Percentiles rank a stretch among this genome's conserved stretches.
Conservation (phyloP, 805 yeast species). For the Jamesozyma rosinii region DNA sequence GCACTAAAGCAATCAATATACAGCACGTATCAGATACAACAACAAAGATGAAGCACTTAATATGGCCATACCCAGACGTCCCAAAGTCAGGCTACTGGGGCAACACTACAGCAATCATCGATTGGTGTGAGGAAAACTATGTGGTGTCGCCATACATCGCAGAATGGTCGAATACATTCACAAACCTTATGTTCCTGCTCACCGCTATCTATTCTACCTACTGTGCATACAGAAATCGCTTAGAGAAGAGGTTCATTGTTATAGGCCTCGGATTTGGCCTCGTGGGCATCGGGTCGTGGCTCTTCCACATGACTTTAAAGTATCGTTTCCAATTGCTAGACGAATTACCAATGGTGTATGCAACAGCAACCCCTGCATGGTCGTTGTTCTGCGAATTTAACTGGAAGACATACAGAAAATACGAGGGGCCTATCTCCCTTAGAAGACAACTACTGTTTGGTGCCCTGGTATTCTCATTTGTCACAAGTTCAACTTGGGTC, state of each 20-base stretch:
- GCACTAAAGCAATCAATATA: too few relatives aligned
- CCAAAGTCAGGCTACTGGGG: constrained; percentile 69
- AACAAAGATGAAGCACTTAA: constrained; percentile 6
- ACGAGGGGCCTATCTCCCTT: constrained; percentile 4
- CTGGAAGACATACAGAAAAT: constrained; percentile 27
- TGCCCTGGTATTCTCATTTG: constrained; percentile 40
- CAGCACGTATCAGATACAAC: too few relatives aligned
- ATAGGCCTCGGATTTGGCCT: constrained; percentile 72
- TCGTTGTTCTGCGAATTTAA: constrained; percentile 51
- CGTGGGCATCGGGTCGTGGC: constrained; percentile 91
- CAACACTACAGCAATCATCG: constrained; percentile 83
- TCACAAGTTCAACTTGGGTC: constrained; percentile 54
- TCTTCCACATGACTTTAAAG: constrained; percentile 90
- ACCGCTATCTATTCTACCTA: constrained; percentile 56
- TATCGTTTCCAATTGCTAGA: constrained; percentile 88
- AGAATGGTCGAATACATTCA: constrained; percentile 78
- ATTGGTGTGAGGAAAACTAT: constrained; percentile 98
- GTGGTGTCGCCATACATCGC: constrained; percentile 80
- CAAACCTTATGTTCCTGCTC: constrained; percentile 52
- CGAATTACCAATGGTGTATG: constrained; percentile 96
- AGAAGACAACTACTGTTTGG: constrained; percentile 34
- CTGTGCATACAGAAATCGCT: constrained; percentile 48
- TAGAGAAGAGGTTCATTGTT: constrained; percentile 63
- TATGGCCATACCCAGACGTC: constrained; percentile 45
- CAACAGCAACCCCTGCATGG: constrained; percentile 93